Conservation (phyloP, 2,329 filamentous ascomycete species). For the Hymenoscyphus repandus region DNA sequence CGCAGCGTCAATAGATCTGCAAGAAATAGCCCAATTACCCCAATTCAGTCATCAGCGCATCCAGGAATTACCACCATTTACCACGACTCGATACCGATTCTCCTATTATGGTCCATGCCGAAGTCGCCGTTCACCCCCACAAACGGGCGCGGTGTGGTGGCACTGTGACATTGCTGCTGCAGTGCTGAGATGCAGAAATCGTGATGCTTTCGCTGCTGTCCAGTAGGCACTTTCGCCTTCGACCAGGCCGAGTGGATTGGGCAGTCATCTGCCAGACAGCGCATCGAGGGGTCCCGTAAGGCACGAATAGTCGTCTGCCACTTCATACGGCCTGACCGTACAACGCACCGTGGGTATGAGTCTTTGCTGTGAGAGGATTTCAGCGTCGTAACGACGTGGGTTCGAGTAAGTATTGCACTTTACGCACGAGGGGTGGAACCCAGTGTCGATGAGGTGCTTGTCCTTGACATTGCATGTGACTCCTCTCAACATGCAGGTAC, state of each 20-base stretch:
- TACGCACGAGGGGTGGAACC: too few relatives aligned
- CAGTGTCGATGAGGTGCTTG: too few relatives aligned
- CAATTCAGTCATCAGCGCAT: background rate
- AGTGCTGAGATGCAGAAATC: background rate
- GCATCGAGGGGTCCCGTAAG: constrained; percentile 3
- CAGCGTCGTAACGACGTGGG: too few relatives aligned
- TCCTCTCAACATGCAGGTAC: too few relatives aligned
- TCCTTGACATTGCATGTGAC: too few relatives aligned
- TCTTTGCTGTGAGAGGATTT: too few relatives aligned
- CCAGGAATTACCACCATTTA: background rate
- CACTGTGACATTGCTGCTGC: constrained; percentile 1
- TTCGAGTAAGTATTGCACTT: too few relatives aligned
- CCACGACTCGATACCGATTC: background rate
- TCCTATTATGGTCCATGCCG: background rate
- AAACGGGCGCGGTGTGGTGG: background rate
- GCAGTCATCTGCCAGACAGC: constrained; percentile 8
- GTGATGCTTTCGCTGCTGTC: background rate
- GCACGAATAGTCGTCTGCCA: constrained; percentile 7
- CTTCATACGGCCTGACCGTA: constrained; percentile 5
- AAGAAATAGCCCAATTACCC: background rate
- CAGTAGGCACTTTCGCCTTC: background rate
- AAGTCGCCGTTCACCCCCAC: constrained; percentile 1
- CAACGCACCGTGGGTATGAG: constrained; percentile 9
- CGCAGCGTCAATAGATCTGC: background rate
- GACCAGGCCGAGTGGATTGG: background rate